Evolutionary conservation across 164 flowering plant species (phyloP).

Genomic region (Santalum album): DNA sequence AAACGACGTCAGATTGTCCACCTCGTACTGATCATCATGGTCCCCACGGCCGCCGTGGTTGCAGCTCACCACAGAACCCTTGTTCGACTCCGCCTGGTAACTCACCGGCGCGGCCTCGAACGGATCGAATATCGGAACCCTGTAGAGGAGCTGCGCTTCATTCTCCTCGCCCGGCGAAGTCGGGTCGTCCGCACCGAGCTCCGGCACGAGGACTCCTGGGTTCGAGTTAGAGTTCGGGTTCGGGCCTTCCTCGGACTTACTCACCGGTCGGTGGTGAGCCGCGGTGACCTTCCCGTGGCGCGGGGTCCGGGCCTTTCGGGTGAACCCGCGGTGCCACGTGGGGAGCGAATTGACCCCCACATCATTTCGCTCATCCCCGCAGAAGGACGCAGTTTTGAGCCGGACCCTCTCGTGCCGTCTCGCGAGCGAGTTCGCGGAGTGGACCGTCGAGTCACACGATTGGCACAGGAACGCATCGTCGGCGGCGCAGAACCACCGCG

Average conservation of each 20-base stretch:
- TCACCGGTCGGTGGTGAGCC: neutral
- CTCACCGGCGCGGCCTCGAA: slow-evolving; percentile 22
- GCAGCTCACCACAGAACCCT: neutral
- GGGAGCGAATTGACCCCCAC: slow-evolving; percentile 16
- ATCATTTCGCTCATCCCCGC: neutral
- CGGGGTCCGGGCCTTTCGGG: slow-evolving; percentile 67
- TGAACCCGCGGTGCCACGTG: slow-evolving; percentile 67
- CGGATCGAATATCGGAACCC: slow-evolving; percentile 71
- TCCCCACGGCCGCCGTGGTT: neutral
- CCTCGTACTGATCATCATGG: neutral
- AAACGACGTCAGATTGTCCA: slow-evolving; percentile 22
- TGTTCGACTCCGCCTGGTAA: neutral
- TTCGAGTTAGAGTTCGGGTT: too few species aligned
- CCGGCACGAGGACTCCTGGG: slow-evolving; percentile 59
- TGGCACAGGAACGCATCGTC: slow-evolving; percentile 93
- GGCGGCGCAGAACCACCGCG: slow-evolving; percentile 86
- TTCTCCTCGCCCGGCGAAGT: slow-evolving; percentile 37
- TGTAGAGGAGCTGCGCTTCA: slow-evolving; percentile 70
- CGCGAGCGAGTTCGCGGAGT: slow-evolving; percentile 75
- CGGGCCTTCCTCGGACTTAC: too few species aligned
- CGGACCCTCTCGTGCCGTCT: slow-evolving; percentile 73
- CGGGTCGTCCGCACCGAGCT: slow-evolving; percentile 36
- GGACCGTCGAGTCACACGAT: slow-evolving; percentile 63
- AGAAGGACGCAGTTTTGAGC: slow-evolving; percentile 46
- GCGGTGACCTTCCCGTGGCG: slow-evolving; percentile 24